Evolutionary conservation across 371 early-diverging fungal species (phyloP).

Genomic region (Lichtheimia ornata): DNA sequence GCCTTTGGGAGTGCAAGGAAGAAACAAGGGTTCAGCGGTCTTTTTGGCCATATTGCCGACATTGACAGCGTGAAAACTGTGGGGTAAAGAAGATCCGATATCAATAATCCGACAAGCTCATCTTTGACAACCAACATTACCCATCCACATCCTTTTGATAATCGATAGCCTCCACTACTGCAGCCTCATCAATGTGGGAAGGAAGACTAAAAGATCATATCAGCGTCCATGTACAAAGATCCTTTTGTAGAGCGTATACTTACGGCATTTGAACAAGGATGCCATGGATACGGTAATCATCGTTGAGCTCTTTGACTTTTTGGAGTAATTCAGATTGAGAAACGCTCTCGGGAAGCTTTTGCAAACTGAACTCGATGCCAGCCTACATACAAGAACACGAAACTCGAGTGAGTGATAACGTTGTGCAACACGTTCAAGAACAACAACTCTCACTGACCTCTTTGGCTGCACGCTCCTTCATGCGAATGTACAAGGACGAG

Average conservation of each 20-base stretch:
- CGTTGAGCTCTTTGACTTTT: constrained; percentile 67
- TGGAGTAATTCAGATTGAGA: constrained; percentile 51
- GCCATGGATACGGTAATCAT: constrained; percentile 83
- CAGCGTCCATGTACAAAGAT: no score
- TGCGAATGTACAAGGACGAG: constrained; percentile 84
- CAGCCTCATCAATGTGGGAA: constrained; percentile 69
- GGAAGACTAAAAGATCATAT: constrained; percentile 48
- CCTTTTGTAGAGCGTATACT: no score
- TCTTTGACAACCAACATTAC: constrained; percentile 26
- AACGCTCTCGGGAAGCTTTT: constrained; percentile 48
- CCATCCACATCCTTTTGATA: constrained; percentile 94
- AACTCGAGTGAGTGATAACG: not conserved
- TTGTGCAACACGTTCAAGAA: no score
- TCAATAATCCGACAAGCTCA: no score
- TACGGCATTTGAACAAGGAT: constrained; percentile 89
- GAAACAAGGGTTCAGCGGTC: constrained; percentile 72
- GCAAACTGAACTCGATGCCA: constrained; percentile 60
- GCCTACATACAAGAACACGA: constrained; percentile 31
- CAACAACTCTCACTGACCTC: constrained; percentile 58
- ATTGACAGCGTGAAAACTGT: constrained; percentile 86
- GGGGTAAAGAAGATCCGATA: no score
- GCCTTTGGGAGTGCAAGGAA: constrained; percentile 93
- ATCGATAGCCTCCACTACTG: constrained; percentile 79
- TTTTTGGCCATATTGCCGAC: constrained; percentile 85
- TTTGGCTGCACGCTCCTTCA: constrained; percentile 85